These are phyloP conservation scores for Lupinus albus DNA, from an alignment of 306 rosid genomes.

Conservation along the genomic window DNA sequence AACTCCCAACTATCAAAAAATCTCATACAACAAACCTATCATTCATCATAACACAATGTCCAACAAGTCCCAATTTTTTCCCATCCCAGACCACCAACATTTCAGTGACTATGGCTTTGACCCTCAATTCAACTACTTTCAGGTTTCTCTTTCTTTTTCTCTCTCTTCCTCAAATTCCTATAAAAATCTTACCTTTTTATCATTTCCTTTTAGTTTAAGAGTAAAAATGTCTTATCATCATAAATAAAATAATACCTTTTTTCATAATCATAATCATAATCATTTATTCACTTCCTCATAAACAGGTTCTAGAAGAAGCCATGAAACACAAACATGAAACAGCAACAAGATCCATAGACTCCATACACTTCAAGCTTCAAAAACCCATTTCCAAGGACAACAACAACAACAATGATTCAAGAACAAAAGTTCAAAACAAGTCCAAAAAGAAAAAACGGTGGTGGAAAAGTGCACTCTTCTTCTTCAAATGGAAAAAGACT, in stretches of 20 bases:
- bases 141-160: slow-evolving; percentile 48
- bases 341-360: slow-evolving; percentile 69
- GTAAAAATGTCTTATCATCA: too few relatives aligned
- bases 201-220: too few relatives aligned
- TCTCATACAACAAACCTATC: too few relatives aligned
- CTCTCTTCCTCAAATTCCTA: not conserved
- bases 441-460: slow-evolving; percentile 71
- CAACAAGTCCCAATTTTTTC: slow-evolving; percentile 73
- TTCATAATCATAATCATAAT: not conserved
- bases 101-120: slow-evolving; percentile 97
- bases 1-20: not conserved
- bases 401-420: slow-evolving; percentile 63
- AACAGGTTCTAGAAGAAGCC: slow-evolving; percentile 84
- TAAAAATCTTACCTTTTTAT: not conserved
- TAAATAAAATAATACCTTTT: too few relatives aligned
- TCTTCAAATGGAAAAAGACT: slow-evolving; percentile 76
- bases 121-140: slow-evolving; percentile 87
- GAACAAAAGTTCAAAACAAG: slow-evolving; percentile 52
- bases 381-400: slow-evolving; percentile 77
- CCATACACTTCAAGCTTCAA: slow-evolving; percentile 87
- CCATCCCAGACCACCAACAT: slow-evolving; percentile 82
- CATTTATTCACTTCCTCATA: not conserved
- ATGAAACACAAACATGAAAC: slow-evolving; percentile 71
- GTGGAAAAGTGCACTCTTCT: slow-evolving; percentile 79
- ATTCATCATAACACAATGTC: slow-evolving; percentile 19